Evolutionary conservation across 805 yeast genomes (phyloP).

Genomic region (Cyberlindnera misumaiensis): DNA sequence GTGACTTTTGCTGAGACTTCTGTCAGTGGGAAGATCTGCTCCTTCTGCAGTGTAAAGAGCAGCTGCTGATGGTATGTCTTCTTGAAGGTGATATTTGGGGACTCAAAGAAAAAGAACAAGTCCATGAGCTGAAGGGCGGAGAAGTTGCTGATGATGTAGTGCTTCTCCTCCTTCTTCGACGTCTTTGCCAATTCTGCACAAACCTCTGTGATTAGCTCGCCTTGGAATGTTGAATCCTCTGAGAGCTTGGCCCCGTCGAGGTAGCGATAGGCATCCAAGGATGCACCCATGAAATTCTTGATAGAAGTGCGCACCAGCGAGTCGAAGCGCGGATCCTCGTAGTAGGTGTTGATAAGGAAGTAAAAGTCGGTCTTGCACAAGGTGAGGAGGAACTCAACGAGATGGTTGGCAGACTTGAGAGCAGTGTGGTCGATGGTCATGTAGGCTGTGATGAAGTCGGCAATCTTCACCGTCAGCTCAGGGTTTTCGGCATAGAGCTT

Average conservation of each 20-base stretch:
- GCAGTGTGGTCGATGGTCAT: constrained; percentile 15
- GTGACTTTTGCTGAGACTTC: constrained; percentile 25
- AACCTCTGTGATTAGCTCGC: constrained; percentile 10
- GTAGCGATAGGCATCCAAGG: constrained; percentile 7
- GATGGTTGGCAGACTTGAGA: constrained; percentile 17
- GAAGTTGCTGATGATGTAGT: constrained; percentile 35
- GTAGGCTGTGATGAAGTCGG: constrained; percentile 18
- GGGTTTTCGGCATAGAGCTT: constrained; percentile 18
- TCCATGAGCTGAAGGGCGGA: constrained; percentile 47
- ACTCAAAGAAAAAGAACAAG: constrained; percentile 46
- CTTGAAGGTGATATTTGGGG: constrained; percentile 52
- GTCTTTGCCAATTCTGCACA: constrained; percentile 12
- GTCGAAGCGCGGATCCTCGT: constrained; percentile 27
- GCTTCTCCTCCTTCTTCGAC: constrained; percentile 14
- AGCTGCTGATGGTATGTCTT: constrained; percentile 59
- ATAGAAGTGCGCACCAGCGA: constrained; percentile 9
- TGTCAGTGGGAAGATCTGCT: constrained; percentile 36
- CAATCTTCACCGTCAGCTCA: constrained; percentile 16
- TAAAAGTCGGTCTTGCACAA: constrained; percentile 42
- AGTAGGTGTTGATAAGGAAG: constrained; percentile 33
- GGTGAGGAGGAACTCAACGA: constrained; percentile 39
- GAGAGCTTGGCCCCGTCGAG: constrained; percentile 14
- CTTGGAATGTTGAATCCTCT: constrained; percentile 15
- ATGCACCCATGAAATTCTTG: constrained; percentile 5
- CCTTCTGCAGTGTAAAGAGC: constrained; percentile 52